Evolutionary conservation across 306 rosid genomes (phyloP).

Genomic region (Acacia crassicarpa): DNA sequence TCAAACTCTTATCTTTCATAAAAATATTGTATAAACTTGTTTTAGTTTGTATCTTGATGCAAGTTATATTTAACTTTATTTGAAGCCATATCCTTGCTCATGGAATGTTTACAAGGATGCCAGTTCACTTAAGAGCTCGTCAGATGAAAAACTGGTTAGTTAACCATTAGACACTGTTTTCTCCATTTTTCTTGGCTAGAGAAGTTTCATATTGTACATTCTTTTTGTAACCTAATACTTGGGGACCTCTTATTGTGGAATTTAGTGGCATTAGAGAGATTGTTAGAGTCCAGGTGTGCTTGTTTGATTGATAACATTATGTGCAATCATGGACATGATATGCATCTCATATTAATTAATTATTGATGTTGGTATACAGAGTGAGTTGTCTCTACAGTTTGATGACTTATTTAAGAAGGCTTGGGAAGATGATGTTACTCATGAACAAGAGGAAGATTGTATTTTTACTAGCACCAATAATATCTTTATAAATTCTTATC

Average conservation of each 20-base stretch:
- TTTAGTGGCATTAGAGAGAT: constrained; percentile 18
- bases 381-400: constrained; percentile 82
- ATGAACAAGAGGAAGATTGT: constrained; percentile 36
- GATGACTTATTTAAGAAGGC: constrained; percentile 95
- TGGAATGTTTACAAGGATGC: constrained; percentile 75
- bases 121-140: constrained; percentile 38
- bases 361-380: constrained; percentile 46
- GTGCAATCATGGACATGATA: constrained; percentile 21
- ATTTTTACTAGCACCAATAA: constrained; percentile 6
- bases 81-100: constrained; percentile 65
- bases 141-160: constrained; percentile 68
- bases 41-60: constrained; percentile 14
- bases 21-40: background rate
- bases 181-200: constrained; percentile 1
- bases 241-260: constrained; percentile 4
- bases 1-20: background rate
- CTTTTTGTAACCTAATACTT: constrained; percentile 1
- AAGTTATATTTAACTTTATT: constrained; percentile 30
- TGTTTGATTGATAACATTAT: constrained; percentile 24
- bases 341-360: constrained; percentile 25
- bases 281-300: constrained; percentile 9
- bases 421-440: constrained; percentile 80
- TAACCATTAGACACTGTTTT: constrained; percentile 16
- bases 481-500: constrained; percentile 28
- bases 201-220: constrained; percentile 13